These are phyloP conservation scores for Aspergillus sp. DNA, from an alignment of 2,329 filamentous ascomycete species.

Conservation along the genomic window DNA sequence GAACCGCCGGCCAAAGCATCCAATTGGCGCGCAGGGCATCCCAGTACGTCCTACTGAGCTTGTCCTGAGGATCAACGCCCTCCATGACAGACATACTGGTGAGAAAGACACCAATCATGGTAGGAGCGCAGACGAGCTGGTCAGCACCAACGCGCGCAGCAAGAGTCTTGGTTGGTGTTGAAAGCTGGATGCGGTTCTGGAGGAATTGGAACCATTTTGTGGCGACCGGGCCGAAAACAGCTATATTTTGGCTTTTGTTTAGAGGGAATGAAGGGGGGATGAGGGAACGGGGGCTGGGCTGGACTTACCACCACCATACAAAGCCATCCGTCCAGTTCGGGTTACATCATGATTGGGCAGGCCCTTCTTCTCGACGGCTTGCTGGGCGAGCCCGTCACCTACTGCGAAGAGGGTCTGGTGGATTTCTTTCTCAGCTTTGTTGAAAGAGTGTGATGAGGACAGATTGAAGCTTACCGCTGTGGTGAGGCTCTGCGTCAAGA, in stretches of 20 bases:
- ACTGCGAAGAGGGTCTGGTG: slow-evolving; percentile 14
- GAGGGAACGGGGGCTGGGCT: not conserved
- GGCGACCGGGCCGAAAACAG: slow-evolving; percentile 18
- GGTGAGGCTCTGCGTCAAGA: slow-evolving; percentile 20
- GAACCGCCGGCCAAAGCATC: slow-evolving; percentile 19
- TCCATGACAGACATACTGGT: slow-evolving; percentile 21
- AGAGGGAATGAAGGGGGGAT: not conserved
- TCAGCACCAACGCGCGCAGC: slow-evolving; percentile 16
- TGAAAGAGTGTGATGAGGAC: too few relatives aligned
- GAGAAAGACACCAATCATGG: slow-evolving; percentile 20
- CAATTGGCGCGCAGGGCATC: slow-evolving; percentile 19
- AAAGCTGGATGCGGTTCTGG: slow-evolving; percentile 12
- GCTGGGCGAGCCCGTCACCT: slow-evolving; percentile 20
- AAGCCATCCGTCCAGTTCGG: slow-evolving; percentile 10
- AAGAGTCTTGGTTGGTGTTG: slow-evolving; percentile 6
- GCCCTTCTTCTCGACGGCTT: slow-evolving; percentile 17
- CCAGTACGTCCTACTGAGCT: slow-evolving; percentile 17
- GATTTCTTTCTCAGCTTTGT: not conserved
- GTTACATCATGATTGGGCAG: slow-evolving; percentile 14
- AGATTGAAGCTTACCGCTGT: slow-evolving; percentile 14
- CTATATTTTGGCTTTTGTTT: not conserved
- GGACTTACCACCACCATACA: slow-evolving; percentile 19
- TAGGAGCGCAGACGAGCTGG: slow-evolving; percentile 19
- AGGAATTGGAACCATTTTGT: slow-evolving; percentile 22
- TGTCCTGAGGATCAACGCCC: slow-evolving; percentile 12